Evolutionary conservation across 768 basidiomycete genomes (phyloP).

Genomic region (Boletus tylopilopsis): DNA sequence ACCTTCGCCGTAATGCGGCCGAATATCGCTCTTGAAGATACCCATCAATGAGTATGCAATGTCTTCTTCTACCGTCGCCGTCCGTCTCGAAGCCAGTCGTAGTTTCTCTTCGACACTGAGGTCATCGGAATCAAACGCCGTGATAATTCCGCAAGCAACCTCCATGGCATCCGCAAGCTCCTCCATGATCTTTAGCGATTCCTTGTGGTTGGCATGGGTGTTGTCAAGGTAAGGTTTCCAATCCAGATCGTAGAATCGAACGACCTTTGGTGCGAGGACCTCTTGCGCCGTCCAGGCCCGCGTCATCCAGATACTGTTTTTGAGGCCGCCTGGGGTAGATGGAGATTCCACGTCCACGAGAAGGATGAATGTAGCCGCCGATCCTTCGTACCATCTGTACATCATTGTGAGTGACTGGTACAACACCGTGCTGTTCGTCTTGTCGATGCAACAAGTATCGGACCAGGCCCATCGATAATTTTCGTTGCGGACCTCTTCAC

Average conservation of each 20-base stretch:
- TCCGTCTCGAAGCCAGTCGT: background rate
- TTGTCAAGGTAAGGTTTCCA: background rate
- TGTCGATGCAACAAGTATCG: background rate
- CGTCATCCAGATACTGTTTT: background rate
- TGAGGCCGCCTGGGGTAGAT: background rate
- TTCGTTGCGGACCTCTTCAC: background rate
- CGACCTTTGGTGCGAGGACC: background rate
- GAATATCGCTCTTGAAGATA: background rate
- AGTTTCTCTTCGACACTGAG: background rate
- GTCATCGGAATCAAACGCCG: background rate
- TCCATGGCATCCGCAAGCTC: background rate
- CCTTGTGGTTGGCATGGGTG: background rate
- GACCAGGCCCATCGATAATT: background rate
- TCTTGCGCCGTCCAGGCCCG: background rate
- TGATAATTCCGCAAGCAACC: background rate
- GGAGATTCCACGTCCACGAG: background rate
- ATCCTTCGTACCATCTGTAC: background rate
- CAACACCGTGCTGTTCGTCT: background rate
- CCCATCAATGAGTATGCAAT: background rate
- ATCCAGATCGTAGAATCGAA: background rate
- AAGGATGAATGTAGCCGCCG: background rate
- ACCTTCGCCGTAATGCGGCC: background rate
- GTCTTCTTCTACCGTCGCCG: background rate
- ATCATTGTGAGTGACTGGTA: conserved; percentile 1
- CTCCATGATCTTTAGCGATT: background rate